Percentiles rank a stretch among this genome's conserved stretches.
phyloP scores from a whole-genome alignment of 1,284 basidiomycete species.

The Puccinia horiana region DNA sequence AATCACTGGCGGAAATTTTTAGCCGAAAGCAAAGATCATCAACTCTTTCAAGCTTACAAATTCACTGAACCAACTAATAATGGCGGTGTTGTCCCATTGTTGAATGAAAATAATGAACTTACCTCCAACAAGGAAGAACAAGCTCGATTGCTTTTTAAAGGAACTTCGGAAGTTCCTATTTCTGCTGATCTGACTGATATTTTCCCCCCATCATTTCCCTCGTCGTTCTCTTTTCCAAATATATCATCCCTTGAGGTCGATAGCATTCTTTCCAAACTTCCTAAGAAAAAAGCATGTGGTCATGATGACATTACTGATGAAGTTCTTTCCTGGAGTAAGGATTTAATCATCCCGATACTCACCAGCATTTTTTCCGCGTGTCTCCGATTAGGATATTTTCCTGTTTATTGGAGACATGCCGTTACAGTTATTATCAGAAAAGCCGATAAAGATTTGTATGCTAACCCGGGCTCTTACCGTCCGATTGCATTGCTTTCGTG shows the following conservation, averaged over 20 bases:
- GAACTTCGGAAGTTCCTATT: background rate
- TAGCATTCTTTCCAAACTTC: background rate
- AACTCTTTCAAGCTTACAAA: background rate
- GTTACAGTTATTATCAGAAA: constrained; percentile 17
- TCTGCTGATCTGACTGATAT: background rate
- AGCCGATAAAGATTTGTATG: constrained; percentile 11
- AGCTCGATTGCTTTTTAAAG: background rate
- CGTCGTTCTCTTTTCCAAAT: background rate
- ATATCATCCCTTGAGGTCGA: background rate
- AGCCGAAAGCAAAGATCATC: constrained; percentile 1
- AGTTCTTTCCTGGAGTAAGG: background rate
- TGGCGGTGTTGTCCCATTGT: background rate
- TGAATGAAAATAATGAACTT: background rate
- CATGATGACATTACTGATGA: constrained; percentile 6
- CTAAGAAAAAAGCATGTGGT: constrained; percentile 11
- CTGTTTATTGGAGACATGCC: constrained; percentile 9
- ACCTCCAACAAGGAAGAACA: too few relatives aligned
- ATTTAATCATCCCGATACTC: background rate
- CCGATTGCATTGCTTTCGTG: constrained; percentile 31
- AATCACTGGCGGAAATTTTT: constrained; percentile 10
- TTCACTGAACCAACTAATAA: too few relatives aligned
- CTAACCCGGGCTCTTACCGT: constrained; percentile 13
- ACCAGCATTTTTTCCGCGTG: background rate
- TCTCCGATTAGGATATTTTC: constrained; percentile 11
- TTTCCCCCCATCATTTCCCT: background rate